These are phyloP conservation scores for Dichotomocladium elegans DNA, from an alignment of 371 early-diverging fungal species.

Conservation along the genomic window DNA sequence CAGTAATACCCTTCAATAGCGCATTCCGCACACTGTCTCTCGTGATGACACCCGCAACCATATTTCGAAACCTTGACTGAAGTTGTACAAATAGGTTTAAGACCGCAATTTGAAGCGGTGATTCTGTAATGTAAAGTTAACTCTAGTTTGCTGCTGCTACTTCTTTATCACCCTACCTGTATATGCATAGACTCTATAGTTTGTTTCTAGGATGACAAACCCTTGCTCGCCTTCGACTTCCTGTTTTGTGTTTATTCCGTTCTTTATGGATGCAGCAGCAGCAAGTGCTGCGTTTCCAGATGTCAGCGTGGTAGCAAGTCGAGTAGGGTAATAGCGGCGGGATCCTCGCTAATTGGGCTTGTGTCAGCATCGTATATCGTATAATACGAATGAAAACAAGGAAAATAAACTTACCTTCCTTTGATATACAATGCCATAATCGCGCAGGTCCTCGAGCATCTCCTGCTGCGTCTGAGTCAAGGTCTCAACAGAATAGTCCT, in stretches of 20 bases:
- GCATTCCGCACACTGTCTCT: slow-evolving; percentile 92
- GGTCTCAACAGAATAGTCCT: slow-evolving; percentile 82
- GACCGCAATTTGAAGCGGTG: slow-evolving; percentile 97
- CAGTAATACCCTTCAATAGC: slow-evolving; percentile 91
- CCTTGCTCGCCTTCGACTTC: slow-evolving; percentile 60
- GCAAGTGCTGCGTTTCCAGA: slow-evolving; percentile 65
- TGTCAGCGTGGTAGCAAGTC: slow-evolving; percentile 87
- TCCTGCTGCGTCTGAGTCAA: slow-evolving; percentile 80
- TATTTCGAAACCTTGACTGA: slow-evolving; percentile 87
- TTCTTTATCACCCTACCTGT: slow-evolving; percentile 56
- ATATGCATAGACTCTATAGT: slow-evolving; percentile 94
- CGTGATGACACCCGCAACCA: slow-evolving; percentile 92
- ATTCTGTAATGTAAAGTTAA: too few relatives aligned
- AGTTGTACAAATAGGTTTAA: slow-evolving; percentile 88
- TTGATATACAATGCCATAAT: slow-evolving; percentile 90
- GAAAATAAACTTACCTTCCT: slow-evolving; percentile 51
- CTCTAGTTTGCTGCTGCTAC: too few relatives aligned
- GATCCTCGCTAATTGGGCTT: slow-evolving; percentile 54
- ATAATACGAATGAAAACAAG: neutral
- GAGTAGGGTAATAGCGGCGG: slow-evolving; percentile 85
- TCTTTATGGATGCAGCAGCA: slow-evolving; percentile 14
- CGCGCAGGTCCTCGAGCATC: slow-evolving; percentile 84
- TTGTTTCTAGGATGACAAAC: slow-evolving; percentile 87
- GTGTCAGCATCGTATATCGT: neutral
- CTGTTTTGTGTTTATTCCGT: slow-evolving; percentile 19